A percentile compares a stretch with the other conserved stretches of the same genome.
These are phyloP conservation scores for Brettanomyces naardenensis DNA, from an alignment of 805 yeast genomes.

Conservation along the genomic window DNA sequence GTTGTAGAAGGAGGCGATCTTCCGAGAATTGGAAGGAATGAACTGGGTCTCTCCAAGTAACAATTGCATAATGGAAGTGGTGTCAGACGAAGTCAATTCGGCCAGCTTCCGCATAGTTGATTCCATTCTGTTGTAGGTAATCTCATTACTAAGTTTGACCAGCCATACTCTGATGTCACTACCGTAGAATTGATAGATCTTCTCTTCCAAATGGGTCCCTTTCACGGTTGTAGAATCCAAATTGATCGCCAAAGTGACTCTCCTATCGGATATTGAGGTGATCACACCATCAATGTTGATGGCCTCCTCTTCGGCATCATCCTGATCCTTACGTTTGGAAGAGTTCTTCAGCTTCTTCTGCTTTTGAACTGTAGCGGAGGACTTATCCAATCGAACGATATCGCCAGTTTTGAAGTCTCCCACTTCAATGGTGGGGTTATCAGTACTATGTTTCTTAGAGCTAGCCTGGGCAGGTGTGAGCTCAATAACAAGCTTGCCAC, in stretches of 20 bases:
- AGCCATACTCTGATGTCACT: constrained; percentile 53
- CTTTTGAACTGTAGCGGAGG: constrained; percentile 15
- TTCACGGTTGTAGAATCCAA: constrained; percentile 29
- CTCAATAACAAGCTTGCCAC: constrained; percentile 60
- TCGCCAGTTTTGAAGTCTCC: constrained; percentile 69
- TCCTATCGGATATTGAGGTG: constrained; percentile 36
- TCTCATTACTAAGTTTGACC: constrained; percentile 56
- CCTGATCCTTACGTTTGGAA: constrained; percentile 21
- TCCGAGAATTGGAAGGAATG: constrained; percentile 15
- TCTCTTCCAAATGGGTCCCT: constrained; percentile 36
- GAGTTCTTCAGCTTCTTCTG: constrained; percentile 19
- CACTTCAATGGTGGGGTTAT: constrained; percentile 26
- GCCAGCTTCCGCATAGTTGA: constrained; percentile 61
- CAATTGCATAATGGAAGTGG: constrained; percentile 34
- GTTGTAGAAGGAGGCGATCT: constrained; percentile 31
- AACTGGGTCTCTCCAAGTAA: constrained; percentile 36
- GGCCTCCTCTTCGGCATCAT: constrained; percentile 16
- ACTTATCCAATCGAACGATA: constrained; percentile 53
- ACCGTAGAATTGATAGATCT: constrained; percentile 35
- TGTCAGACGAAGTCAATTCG: constrained; percentile 31
- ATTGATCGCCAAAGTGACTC: constrained; percentile 53
- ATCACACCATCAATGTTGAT: constrained; percentile 56
- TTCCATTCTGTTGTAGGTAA: constrained; percentile 73
- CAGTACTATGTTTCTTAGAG: constrained; percentile 20
- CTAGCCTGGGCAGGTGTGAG: constrained; percentile 34